phyloP scores from a whole-genome alignment of 192 early-diverging fungal species.

The Coemansia sp. region DNA sequence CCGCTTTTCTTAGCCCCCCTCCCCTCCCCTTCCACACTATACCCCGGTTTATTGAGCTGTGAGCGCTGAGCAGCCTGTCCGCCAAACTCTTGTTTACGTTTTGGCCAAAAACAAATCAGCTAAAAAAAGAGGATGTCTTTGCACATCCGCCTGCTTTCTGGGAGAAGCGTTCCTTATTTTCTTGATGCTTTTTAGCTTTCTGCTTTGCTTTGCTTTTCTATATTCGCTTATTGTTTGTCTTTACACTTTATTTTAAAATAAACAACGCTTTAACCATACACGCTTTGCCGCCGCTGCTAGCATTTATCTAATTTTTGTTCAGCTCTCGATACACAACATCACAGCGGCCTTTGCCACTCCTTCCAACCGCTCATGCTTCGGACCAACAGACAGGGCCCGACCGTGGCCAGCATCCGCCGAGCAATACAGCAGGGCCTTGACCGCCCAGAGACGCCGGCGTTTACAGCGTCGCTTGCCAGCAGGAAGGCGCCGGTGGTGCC shows the following conservation, averaged over 20 bases:
- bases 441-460: constrained; percentile 42
- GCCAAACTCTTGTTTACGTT: background rate
- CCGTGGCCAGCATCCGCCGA: constrained; percentile 55
- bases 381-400: constrained; percentile 36
- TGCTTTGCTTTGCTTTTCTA: background rate
- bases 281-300: background rate
- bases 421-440: constrained; percentile 55
- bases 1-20: background rate
- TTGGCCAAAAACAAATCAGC: background rate
- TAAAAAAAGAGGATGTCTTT: background rate
- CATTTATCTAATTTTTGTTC: background rate
- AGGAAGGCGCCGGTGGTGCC: constrained; percentile 35
- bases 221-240: background rate
- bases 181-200: constrained; percentile 7
- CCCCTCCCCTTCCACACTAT: background rate
- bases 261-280: background rate
- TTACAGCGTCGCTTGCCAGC: constrained; percentile 39
- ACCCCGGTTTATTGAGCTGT: background rate
- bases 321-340: background rate
- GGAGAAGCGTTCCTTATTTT: background rate
- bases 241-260: background rate
- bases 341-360: background rate
- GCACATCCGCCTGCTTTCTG: constrained; percentile 1
- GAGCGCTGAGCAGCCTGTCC: too few species aligned
- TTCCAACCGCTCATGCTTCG: constrained; percentile 18